Conservation (phyloP, 2,329 filamentous ascomycete species). For the Neoscytalidium dimidiatum region DNA sequence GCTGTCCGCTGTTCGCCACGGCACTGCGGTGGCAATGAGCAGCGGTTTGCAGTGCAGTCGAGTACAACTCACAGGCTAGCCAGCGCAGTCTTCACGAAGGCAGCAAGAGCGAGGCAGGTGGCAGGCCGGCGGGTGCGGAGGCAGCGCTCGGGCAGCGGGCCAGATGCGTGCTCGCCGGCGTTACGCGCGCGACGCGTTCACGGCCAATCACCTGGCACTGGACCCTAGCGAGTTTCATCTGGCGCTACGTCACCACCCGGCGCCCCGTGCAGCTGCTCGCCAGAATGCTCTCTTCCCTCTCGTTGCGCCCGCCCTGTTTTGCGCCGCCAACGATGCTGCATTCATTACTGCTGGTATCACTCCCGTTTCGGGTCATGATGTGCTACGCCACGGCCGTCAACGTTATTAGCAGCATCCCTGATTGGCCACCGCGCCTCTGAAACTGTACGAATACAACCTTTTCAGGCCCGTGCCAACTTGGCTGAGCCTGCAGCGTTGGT, state of each 20-base stretch:
- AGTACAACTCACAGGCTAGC: neutral
- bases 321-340: neutral
- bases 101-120: neutral
- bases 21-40: neutral
- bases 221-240: slow-evolving; percentile 12
- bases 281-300: neutral
- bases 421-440: neutral
- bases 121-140: neutral
- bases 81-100: slow-evolving; percentile 1
- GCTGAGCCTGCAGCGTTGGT: neutral
- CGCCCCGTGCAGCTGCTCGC: slow-evolving; percentile 10
- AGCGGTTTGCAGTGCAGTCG: neutral
- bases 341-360: neutral
- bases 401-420: neutral
- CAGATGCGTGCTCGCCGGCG: neutral
- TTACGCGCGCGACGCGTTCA: slow-evolving; percentile 6
- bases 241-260: slow-evolving; percentile 13
- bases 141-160: neutral
- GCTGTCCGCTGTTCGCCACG: neutral
- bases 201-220: slow-evolving; percentile 3
- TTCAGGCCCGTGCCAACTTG: neutral
- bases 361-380: neutral
- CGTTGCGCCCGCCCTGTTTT: neutral
- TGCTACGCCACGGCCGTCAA: neutral
- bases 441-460: neutral